Percentiles rank a stretch among this genome's conserved stretches.
These are phyloP conservation scores for Rhodosporidiobolus odoratus DNA, from an alignment of 768 basidiomycete species.

Conservation along the genomic window DNA sequence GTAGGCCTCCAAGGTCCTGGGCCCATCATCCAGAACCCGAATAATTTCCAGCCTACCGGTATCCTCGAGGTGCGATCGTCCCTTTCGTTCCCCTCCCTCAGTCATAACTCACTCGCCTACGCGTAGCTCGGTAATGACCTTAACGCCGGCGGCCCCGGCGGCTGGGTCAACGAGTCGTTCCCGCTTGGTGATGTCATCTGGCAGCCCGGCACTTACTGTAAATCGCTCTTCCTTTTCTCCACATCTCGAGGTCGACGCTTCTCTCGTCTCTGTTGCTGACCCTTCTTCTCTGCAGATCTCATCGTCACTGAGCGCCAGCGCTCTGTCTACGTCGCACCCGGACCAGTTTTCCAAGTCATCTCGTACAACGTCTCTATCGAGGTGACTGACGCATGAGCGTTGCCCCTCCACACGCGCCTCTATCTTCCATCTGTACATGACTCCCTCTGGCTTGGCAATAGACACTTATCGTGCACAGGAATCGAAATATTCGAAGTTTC, in stretches of 20 bases:
- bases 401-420: too few species aligned
- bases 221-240: neutral
- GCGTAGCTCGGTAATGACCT: neutral
- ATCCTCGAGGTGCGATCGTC: neutral
- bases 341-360: too few species aligned
- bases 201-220: neutral
- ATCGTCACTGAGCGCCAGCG: neutral
- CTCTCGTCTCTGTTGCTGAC: neutral
- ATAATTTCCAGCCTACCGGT: neutral
- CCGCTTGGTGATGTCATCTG: neutral
- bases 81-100: neutral
- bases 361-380: neutral
- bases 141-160: neutral
- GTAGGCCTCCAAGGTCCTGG: neutral
- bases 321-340: neutral
- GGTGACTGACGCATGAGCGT: neutral
- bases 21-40: neutral
- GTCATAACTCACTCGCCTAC: neutral
- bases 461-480: too few species aligned
- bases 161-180: neutral
- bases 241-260: neutral
- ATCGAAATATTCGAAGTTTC: too few species aligned
- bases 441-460: too few species aligned
- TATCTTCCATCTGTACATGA: too few species aligned
- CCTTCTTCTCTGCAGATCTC: constrained; percentile 24